Percentiles rank a stretch among this genome's conserved stretches.
These are phyloP conservation scores for Sphaerulina vaccinii DNA, from an alignment of 2,329 filamentous ascomycete genomes.

Conservation along the genomic window DNA sequence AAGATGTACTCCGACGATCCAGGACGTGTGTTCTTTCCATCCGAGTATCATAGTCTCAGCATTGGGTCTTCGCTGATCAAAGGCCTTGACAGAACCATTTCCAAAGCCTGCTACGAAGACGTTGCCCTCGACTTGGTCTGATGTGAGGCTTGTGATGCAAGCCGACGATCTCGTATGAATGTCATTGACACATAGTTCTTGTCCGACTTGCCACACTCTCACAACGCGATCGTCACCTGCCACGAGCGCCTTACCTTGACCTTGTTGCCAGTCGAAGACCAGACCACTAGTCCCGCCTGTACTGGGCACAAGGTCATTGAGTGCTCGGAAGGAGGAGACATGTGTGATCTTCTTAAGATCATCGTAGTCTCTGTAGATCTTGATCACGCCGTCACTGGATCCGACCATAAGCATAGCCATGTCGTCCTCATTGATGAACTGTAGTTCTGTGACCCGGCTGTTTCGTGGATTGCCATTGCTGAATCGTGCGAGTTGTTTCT, in stretches of 20 bases:
- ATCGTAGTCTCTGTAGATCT: constrained; percentile 91
- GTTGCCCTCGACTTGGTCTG: constrained; percentile 95
- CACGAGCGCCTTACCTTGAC: constrained; percentile 91
- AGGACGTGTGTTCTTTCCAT: constrained; percentile 94
- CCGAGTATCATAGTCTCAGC: constrained; percentile 92
- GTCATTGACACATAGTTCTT: constrained; percentile 87
- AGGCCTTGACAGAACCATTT: constrained; percentile 89
- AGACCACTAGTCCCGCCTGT: constrained; percentile 85
- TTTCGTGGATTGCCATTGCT: constrained; percentile 91
- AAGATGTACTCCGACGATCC: constrained; percentile 95
- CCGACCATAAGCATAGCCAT: constrained; percentile 92
- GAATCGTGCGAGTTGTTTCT: constrained; percentile 74
- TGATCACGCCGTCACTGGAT: constrained; percentile 89
- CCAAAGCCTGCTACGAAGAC: constrained; percentile 96
- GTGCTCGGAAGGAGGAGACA: constrained; percentile 83
- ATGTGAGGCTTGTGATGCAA: constrained; percentile 92
- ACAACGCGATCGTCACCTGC: constrained; percentile 95
- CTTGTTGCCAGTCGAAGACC: constrained; percentile 98
- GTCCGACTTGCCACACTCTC: constrained; percentile 90
- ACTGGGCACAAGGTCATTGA: constrained; percentile 90
- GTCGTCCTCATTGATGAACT: constrained; percentile 98
- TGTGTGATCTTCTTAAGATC: constrained; percentile 73
- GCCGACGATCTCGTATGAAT: constrained; percentile 92
- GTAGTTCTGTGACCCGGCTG: constrained; percentile 89
- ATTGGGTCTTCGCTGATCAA: constrained; percentile 82